Evolutionary conservation across 148 eudicot species (phyloP).

Genomic region (Pouteria glomerata): DNA sequence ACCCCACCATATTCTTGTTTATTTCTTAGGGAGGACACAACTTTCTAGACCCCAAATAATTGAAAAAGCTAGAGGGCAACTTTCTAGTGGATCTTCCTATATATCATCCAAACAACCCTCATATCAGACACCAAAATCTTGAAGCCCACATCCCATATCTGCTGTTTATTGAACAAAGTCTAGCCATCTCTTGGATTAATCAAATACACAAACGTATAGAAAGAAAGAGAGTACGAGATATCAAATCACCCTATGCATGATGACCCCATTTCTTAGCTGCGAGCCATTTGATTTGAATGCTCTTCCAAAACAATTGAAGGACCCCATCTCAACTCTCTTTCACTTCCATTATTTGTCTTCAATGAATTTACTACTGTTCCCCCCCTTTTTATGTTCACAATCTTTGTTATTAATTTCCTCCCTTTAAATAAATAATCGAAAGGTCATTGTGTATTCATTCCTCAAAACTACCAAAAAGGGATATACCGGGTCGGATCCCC

Average conservation of each 20-base stretch:
- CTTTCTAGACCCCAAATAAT: conserved; percentile 3
- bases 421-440: background rate
- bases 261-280: conserved; percentile 1
- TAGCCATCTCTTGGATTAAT: no score
- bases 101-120: background rate
- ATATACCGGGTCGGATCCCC: background rate
- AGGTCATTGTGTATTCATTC: background rate
- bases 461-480: background rate
- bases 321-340: background rate
- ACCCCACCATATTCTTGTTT: background rate
- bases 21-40: background rate
- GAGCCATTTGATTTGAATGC: background rate
- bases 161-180: no score
- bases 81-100: background rate
- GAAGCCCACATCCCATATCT: no score
- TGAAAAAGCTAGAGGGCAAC: conserved; percentile 6
- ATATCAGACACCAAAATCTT: conserved; percentile 12
- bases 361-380: no score
- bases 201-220: no score
- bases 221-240: conserved; percentile 10
- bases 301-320: background rate
- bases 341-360: background rate
- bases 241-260: conserved; percentile 7
- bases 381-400: background rate
- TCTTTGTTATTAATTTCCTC: no score